Evolutionary conservation across 352 stramenopile species (phyloP), one percentile per base, ranked within the genome.

Genomic region (Phytophthora cactorum): DNA sequence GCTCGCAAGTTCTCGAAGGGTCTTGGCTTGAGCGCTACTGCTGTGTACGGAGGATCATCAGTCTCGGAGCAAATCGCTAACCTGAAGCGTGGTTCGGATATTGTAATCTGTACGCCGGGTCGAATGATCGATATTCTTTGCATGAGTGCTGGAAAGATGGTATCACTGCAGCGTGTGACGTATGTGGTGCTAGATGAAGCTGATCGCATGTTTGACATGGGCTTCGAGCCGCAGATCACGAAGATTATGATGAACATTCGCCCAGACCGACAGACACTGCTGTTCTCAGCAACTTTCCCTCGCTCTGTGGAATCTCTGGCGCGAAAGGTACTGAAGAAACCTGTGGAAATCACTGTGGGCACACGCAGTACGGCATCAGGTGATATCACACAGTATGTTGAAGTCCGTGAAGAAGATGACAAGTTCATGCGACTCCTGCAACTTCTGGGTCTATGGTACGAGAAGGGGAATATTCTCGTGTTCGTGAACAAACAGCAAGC

Each of bases 141-240:
- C 29, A 99, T 99, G 96, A 98, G 98, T 74, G 91, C 93, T 10
- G 97, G 98, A 38, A 94, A 96, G 47, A 91, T 99, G 70, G 89
- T 99, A 31, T 98, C 89, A 31, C 76, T 99, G 14, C 83, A 96
- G 60, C 91, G 98, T 25, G 97, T 99, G 15, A 98, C 95, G 14
- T 99, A 98, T 72, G 96, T 99, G 22, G 98, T 99, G 15, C 88
- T 99, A 52, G 98, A 99, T 68, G 98, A 99, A 80, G 97, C 97
- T 43, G 98, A 99, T 79, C 91, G 98, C 17, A 99, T 99, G 95
- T 99, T 99, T 72, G 98, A 99, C 76, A 99, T 99, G 98, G 98
- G 98, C 10, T 99, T 99, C 77, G 97, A 99, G 64, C 98, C 98
- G 11, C 98, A 99, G 76, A 99, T 99, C 65, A 96, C 88, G 12